These are phyloP conservation scores for Vaccinium myrtillus DNA, from an alignment of 148 eudicot species.

Conservation along the genomic window DNA sequence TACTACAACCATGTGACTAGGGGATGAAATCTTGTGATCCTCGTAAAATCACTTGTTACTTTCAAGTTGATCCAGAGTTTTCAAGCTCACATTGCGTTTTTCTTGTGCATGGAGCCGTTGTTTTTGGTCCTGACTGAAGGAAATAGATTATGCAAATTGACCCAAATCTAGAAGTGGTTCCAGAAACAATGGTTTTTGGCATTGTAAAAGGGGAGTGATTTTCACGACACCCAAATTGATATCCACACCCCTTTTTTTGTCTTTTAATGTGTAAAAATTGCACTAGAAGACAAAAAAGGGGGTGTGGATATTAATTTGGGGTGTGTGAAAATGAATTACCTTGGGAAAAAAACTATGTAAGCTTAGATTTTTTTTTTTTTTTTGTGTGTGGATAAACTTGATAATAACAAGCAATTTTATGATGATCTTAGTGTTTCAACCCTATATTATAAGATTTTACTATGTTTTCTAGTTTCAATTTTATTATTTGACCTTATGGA, in stretches of 20 bases:
- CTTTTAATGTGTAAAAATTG: too few relatives aligned
- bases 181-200: background rate
- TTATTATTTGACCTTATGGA: background rate
- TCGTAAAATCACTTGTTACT: background rate
- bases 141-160: background rate
- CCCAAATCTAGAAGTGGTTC: background rate
- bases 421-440: background rate
- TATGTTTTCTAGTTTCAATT: background rate
- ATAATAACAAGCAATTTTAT: background rate
- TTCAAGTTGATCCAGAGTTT: background rate
- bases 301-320: too few relatives aligned
- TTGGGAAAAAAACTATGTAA: background rate
- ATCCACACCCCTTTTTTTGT: too few relatives aligned
- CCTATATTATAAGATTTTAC: background rate
- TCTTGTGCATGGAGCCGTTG: background rate
- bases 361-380: background rate
- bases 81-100: background rate
- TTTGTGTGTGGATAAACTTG: background rate
- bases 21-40: background rate
- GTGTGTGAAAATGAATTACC: too few relatives aligned
- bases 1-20: too few relatives aligned
- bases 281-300: too few relatives aligned
- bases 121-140: background rate
- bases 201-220: too few relatives aligned
- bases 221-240: too few relatives aligned